Conservation (phyloP, 1,284 basidiomycete species). For the Sporisorium scitamineum region DNA sequence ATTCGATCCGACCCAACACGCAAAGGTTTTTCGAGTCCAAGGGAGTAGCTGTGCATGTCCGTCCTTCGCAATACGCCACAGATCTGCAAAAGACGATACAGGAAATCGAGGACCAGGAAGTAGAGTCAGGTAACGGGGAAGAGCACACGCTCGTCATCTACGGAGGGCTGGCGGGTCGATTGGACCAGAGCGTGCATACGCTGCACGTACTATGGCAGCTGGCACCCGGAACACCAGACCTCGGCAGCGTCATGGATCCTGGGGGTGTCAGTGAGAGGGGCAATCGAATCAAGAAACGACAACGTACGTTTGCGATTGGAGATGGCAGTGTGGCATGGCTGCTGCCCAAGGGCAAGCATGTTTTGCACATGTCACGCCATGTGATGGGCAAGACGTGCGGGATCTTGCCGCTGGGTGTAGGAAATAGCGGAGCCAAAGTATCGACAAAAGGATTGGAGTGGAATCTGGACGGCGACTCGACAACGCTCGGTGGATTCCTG, state of each 20-base stretch:
- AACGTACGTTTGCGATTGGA: slow-evolving; percentile 80
- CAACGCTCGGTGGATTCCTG: slow-evolving; percentile 70
- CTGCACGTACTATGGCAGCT: slow-evolving; percentile 87
- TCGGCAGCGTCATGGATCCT: slow-evolving; percentile 49
- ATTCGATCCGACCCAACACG: slow-evolving; percentile 84
- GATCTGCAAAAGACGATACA: slow-evolving; percentile 92
- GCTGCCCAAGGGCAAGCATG: slow-evolving; percentile 81
- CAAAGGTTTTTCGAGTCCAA: slow-evolving; percentile 77
- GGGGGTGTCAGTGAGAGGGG: slow-evolving; percentile 18
- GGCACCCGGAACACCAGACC: slow-evolving; percentile 69
- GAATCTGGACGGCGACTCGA: slow-evolving; percentile 75
- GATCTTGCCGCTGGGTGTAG: slow-evolving; percentile 83
- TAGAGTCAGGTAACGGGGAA: slow-evolving; percentile 69
- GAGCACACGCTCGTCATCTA: slow-evolving; percentile 76
- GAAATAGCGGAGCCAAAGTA: slow-evolving; percentile 76
- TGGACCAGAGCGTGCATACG: slow-evolving; percentile 94
- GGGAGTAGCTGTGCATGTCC: slow-evolving; percentile 78
- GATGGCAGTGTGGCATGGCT: slow-evolving; percentile 92
- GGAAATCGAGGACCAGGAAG: slow-evolving; percentile 74
- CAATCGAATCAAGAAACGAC: slow-evolving; percentile 71
- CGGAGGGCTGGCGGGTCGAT: slow-evolving; percentile 87
- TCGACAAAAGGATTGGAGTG: slow-evolving; percentile 87
- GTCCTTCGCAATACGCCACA: slow-evolving; percentile 84
- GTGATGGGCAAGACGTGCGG: slow-evolving; percentile 90
- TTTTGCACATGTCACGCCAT: slow-evolving; percentile 79